phyloP scores from a whole-genome alignment of 768 basidiomycete species.

The Heimioporus sp. region DNA sequence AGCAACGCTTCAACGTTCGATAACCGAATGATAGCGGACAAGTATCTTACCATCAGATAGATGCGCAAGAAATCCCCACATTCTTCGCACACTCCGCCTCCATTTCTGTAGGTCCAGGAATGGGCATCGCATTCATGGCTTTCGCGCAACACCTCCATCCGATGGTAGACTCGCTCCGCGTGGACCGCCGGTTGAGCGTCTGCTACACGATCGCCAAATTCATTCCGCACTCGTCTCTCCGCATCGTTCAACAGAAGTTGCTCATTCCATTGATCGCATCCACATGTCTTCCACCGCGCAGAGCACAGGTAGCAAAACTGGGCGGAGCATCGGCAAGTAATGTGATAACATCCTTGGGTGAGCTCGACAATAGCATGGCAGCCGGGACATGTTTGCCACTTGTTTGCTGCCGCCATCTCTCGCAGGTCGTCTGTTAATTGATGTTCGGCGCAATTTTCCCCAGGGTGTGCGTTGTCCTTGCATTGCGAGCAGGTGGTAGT shows the following conservation, averaged over 20 bases:
- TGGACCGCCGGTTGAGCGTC: conserved; percentile 14
- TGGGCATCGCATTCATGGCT: conserved; percentile 55
- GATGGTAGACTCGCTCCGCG: conserved; percentile 15
- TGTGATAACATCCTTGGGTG: conserved; percentile 58
- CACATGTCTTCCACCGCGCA: conserved; percentile 58
- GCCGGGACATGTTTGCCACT: conserved; percentile 65
- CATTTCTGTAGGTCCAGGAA: conserved; percentile 43
- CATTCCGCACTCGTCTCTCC: conserved; percentile 20
- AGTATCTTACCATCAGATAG: conserved; percentile 46
- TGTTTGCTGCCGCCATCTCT: conserved; percentile 41
- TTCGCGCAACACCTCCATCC: conserved; percentile 38
- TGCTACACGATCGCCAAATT: conserved; percentile 18
- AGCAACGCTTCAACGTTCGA: not conserved
- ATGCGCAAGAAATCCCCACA: conserved; percentile 38
- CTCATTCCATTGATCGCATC: conserved; percentile 67
- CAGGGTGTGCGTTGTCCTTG: conserved; percentile 45
- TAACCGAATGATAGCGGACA: not conserved
- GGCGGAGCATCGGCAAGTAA: conserved; percentile 49
- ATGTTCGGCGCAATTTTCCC: conserved; percentile 42
- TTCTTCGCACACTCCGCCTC: conserved; percentile 45
- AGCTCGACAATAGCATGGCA: conserved; percentile 59
- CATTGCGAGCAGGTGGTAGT: conserved; percentile 45
- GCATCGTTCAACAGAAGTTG: conserved; percentile 29
- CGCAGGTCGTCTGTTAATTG: conserved; percentile 40
- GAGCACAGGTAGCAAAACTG: conserved; percentile 70